Percentiles rank a stretch among this genome's conserved stretches.
Evolutionary conservation across 108 stramenopile species (phyloP).

Genomic region (Cyclotella sp.): DNA sequence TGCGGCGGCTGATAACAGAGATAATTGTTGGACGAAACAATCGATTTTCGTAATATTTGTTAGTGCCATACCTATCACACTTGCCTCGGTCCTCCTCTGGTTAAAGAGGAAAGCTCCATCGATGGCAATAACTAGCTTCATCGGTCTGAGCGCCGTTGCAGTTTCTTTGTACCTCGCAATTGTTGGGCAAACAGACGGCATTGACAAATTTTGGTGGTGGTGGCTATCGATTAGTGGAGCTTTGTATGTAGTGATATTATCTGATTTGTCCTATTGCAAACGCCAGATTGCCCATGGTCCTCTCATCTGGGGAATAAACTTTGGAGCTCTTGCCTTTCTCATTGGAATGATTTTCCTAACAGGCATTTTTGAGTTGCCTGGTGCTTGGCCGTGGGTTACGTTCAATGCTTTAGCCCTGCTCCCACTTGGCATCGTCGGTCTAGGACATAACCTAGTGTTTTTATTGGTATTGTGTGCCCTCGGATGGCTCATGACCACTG

Average conservation of each 20-base stretch:
- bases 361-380: neutral
- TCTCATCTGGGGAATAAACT: slow-evolving; percentile 30
- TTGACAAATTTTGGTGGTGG: slow-evolving; percentile 13
- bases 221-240: slow-evolving; percentile 20
- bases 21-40: slow-evolving; percentile 15
- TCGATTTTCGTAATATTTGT: slow-evolving; percentile 23
- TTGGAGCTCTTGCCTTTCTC: slow-evolving; percentile 20
- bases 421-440: slow-evolving; percentile 17
- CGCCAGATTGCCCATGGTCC: slow-evolving; percentile 16
- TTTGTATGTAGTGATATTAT: neutral
- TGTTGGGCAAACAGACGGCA: neutral
- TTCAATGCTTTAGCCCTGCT: slow-evolving; percentile 18
- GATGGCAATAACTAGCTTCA: slow-evolving; percentile 24
- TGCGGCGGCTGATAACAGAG: neutral
- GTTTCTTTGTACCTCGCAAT: neutral
- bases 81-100: slow-evolving; percentile 25
- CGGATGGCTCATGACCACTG: slow-evolving; percentile 27
- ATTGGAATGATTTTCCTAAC: slow-evolving; percentile 33
- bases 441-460: slow-evolving; percentile 18
- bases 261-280: slow-evolving; percentile 19
- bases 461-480: slow-evolving; percentile 24
- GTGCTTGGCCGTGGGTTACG: slow-evolving; percentile 21
- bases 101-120: slow-evolving; percentile 21
- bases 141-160: slow-evolving; percentile 16
- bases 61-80: slow-evolving; percentile 4